A percentile compares a stretch with the other conserved stretches of the same genome.
These are phyloP conservation scores for Ampelomyces quisqualis DNA, from an alignment of 2,329 filamentous ascomycete species.

Conservation along the genomic window DNA sequence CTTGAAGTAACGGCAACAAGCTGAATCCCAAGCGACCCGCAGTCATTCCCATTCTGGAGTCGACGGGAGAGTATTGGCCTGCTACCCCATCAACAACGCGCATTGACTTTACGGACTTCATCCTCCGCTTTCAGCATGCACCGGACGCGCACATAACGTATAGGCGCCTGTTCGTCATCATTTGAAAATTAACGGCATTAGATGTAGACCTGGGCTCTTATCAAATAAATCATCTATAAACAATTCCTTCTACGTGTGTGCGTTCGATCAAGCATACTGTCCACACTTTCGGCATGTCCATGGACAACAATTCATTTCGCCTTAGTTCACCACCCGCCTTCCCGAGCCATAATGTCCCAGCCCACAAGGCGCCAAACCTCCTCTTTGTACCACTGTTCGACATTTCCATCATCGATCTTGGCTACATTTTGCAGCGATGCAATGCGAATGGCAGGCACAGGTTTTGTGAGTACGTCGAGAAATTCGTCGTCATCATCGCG, in stretches of 20 bases:
- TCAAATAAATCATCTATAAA: too few relatives aligned
- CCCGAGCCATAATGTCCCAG: slow-evolving; percentile 53
- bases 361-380: slow-evolving; percentile 60
- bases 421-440: slow-evolving; percentile 32
- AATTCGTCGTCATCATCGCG: slow-evolving; percentile 43
- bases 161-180: slow-evolving; percentile 8
- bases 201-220: slow-evolving; percentile 5
- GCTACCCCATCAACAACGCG: slow-evolving; percentile 9
- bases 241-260: too few relatives aligned
- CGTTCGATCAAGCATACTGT: too few relatives aligned
- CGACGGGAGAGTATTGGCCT: slow-evolving; percentile 3
- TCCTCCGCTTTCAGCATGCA: slow-evolving; percentile 8
- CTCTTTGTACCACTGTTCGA: slow-evolving; percentile 56
- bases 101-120: slow-evolving; percentile 15
- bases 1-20: neutral
- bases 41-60: slow-evolving; percentile 3
- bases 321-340: slow-evolving; percentile 16
- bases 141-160: slow-evolving; percentile 8
- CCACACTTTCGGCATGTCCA: too few relatives aligned
- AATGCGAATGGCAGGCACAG: slow-evolving; percentile 23
- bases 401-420: slow-evolving; percentile 44
- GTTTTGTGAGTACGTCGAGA: slow-evolving; percentile 46
- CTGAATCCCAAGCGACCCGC: slow-evolving; percentile 2
- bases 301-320: neutral
- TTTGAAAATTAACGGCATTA: too few relatives aligned